Percentiles rank a stretch among this genome's conserved stretches.
Evolutionary conservation across 2,329 filamentous ascomycete genomes (phyloP).

Genomic region (Epichloe hybrida): DNA sequence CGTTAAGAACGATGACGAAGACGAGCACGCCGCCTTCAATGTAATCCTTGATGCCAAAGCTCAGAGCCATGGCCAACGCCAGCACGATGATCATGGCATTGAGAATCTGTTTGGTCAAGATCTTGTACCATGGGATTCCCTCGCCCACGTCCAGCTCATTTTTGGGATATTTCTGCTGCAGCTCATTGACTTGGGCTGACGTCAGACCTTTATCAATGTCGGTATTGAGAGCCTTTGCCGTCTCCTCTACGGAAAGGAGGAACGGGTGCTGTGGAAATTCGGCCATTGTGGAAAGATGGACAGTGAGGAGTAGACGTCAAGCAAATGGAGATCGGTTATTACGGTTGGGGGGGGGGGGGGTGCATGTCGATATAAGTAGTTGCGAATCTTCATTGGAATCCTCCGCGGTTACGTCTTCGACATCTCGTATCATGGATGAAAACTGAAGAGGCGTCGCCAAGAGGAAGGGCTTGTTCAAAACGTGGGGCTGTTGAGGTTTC

Average conservation of each 20-base stretch:
- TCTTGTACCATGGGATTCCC: constrained; percentile 56
- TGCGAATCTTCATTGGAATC: neutral
- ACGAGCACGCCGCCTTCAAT: constrained; percentile 55
- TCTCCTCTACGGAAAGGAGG: constrained; percentile 46
- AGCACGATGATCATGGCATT: constrained; percentile 72
- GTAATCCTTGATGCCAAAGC: constrained; percentile 52
- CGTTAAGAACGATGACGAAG: constrained; percentile 56
- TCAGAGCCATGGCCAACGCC: constrained; percentile 61
- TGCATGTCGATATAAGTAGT: constrained; percentile 1
- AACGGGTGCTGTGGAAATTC: constrained; percentile 44
- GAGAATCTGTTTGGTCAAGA: constrained; percentile 57
- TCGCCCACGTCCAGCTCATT: constrained; percentile 61
- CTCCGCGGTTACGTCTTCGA: neutral
- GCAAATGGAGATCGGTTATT: too few species aligned
- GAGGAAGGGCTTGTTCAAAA: neutral
- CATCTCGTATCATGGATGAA: neutral
- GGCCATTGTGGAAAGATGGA: constrained; percentile 15
- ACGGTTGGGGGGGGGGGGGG: too few species aligned
- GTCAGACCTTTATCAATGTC: constrained; percentile 55
- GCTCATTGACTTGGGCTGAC: constrained; percentile 41
- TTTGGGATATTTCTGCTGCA: constrained; percentile 45
- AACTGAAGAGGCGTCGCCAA: neutral
- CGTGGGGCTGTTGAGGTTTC: constrained; percentile 1
- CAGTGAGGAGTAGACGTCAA: neutral
- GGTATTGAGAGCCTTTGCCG: constrained; percentile 47